These are phyloP conservation scores for Colletotrichum trifolii DNA, from an alignment of 2,329 filamentous ascomycete species.

Conservation along the genomic window DNA sequence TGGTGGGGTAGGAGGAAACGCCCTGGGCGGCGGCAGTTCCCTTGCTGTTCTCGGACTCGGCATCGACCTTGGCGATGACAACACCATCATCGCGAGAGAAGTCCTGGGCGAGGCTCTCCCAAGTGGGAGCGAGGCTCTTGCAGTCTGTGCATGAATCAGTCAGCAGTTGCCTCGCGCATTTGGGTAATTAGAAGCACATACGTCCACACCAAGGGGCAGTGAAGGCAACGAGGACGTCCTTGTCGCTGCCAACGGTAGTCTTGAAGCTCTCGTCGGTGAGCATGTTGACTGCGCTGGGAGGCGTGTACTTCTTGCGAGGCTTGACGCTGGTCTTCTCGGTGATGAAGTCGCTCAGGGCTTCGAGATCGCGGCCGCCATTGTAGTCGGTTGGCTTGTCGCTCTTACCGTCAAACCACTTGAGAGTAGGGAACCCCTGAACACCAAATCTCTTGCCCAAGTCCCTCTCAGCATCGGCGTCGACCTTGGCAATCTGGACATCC, in stretches of 20 bases:
- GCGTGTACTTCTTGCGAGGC: constrained; percentile 78
- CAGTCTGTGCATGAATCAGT: constrained; percentile 73
- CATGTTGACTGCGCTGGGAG: constrained; percentile 80
- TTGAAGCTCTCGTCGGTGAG: constrained; percentile 85
- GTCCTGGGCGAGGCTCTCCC: constrained; percentile 87
- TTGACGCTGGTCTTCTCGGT: constrained; percentile 87
- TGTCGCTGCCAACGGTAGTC: constrained; percentile 81
- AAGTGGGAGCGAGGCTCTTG: constrained; percentile 90
- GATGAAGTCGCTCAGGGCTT: constrained; percentile 84
- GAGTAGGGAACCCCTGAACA: constrained; percentile 93
- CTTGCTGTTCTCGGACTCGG: constrained; percentile 88
- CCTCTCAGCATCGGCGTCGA: constrained; percentile 92
- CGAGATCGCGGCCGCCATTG: constrained; percentile 86
- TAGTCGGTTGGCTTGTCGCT: constrained; percentile 88
- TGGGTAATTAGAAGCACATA: constrained; percentile 63
- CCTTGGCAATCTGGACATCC: constrained; percentile 89
- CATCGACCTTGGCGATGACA: constrained; percentile 94
- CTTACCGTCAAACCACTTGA: constrained; percentile 99
- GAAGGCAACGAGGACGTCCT: constrained; percentile 94
- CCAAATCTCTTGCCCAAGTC: constrained; percentile 86
- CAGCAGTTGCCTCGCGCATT: constrained; percentile 19
- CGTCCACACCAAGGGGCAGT: constrained; percentile 99
- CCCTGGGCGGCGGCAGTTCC: constrained; percentile 79
- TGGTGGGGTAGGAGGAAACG: constrained; percentile 90
- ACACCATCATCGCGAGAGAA: constrained; percentile 83